Evolutionary conservation across 306 rosid genomes (phyloP).

Genomic region (Cucurbita argyrosperma): DNA sequence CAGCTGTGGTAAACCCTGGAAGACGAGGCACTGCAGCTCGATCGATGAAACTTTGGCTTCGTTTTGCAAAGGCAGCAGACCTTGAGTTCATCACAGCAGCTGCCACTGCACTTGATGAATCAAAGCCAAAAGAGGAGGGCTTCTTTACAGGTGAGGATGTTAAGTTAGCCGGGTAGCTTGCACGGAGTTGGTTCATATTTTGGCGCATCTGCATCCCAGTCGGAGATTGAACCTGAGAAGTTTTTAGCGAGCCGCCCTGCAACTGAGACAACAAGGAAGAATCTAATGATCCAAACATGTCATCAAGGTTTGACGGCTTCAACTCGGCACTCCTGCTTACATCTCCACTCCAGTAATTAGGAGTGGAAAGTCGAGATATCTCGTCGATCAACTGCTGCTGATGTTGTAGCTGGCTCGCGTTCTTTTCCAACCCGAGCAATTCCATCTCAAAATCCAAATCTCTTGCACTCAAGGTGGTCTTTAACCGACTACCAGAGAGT

Average conservation of each 20-base stretch:
- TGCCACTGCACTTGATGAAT: slow-evolving; percentile 71
- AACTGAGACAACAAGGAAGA: slow-evolving; percentile 47
- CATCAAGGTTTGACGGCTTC: slow-evolving; percentile 80
- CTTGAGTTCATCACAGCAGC: slow-evolving; percentile 94
- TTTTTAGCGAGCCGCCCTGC: slow-evolving; percentile 43
- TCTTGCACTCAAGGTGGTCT: slow-evolving; percentile 69
- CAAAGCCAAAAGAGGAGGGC: slow-evolving; percentile 51
- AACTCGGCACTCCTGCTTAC: slow-evolving; percentile 49
- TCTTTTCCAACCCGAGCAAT: slow-evolving; percentile 46
- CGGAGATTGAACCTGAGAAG: slow-evolving; percentile 51
- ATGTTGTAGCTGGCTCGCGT: slow-evolving; percentile 36
- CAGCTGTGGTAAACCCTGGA: slow-evolving; percentile 32
- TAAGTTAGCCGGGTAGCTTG: slow-evolving; percentile 65
- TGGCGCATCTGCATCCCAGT: slow-evolving; percentile 61
- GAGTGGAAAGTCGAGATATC: slow-evolving; percentile 82
- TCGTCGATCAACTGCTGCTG: slow-evolving; percentile 71
- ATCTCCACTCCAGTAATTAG: slow-evolving; percentile 43
- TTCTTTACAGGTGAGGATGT: slow-evolving; percentile 73
- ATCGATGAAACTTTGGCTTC: slow-evolving; percentile 93
- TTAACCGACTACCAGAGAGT: slow-evolving; percentile 78
- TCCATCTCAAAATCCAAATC: slow-evolving; percentile 80
- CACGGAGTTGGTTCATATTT: slow-evolving; percentile 83
- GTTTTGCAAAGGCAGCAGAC: slow-evolving; percentile 75
- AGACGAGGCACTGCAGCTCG: slow-evolving; percentile 48
- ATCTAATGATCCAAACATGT: slow-evolving; percentile 59